Base-by-base conservation (phyloP, 306 rosid genomes). In the Mimosa bimucronata region DNA sequence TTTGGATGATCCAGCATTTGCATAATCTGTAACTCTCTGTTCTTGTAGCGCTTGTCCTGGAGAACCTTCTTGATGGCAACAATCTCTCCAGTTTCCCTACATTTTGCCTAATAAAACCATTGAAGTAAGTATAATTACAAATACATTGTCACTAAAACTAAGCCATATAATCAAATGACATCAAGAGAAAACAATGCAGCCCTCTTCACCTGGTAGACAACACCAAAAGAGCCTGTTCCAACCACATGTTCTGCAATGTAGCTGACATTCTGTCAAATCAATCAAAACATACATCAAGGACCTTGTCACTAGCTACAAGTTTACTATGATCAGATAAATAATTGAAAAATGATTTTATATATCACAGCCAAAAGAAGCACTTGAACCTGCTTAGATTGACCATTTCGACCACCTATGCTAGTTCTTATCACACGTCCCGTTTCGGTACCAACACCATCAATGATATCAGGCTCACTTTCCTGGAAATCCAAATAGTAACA, bases 151-250 rank as follows among this genome's bases (percentile, higher is more conserved):
- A 34, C 52, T 65, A 14, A 70, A 62, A 18, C 78, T 55, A 80
- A 28, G 58, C 31, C 13, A 14, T 46, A 74, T 66, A 65, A 58
- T 58, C 79, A 57, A 79, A 71, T 42, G 67, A 58, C 8, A 65
- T 52, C 41, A 53, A 58, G 55, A 82, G 62, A 14, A 85, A 82
- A 58, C 23, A 61, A 67, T 21, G 83, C 7, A 25, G 41, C 29
- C 55, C 8, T 44, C 77, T 91, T 81, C 80, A 93, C 99, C 85
- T 93, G 99, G 86, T 86, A 95, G 78, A 95, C 99, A 90, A 89
- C 91, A 66, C 99, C 99, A 76, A 95, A 95, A 75, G 99, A 95
- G 80, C 99, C 99, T 1, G 98, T 95, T 75, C 99, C 99, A 65
- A 95, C 93, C 57, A 95, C 98, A 45, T 95, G 99, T 58, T 95